Evolutionary conservation across 495 filamentous ascomycete genomes (phyloP).

Genomic region (Aspergillus steynii): DNA sequence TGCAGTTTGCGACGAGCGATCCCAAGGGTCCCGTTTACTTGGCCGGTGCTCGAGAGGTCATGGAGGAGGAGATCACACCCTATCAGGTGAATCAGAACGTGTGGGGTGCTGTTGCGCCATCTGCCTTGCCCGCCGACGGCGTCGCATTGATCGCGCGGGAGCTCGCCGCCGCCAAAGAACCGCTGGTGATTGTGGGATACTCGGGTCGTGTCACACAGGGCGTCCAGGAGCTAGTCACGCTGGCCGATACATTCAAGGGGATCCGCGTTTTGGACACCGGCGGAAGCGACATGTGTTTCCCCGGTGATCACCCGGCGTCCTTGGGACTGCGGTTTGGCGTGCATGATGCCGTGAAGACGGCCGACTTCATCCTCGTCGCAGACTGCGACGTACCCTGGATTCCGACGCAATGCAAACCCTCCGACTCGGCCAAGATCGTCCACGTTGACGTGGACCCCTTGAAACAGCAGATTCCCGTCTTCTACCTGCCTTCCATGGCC

Average conservation of each 20-base stretch:
- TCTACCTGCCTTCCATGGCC: slow-evolving; percentile 72
- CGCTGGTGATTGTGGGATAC: slow-evolving; percentile 82
- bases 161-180: slow-evolving; percentile 70
- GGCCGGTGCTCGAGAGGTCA: slow-evolving; percentile 79
- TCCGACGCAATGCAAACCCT: slow-evolving; percentile 59
- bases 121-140: slow-evolving; percentile 67
- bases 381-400: slow-evolving; percentile 85
- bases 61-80: slow-evolving; percentile 88
- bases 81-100: slow-evolving; percentile 71
- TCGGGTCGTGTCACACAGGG: slow-evolving; percentile 72
- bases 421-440: slow-evolving; percentile 62
- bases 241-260: slow-evolving; percentile 77
- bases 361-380: slow-evolving; percentile 82
- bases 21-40: slow-evolving; percentile 89
- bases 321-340: slow-evolving; percentile 76
- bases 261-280: slow-evolving; percentile 85
- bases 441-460: slow-evolving; percentile 86
- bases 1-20: slow-evolving; percentile 81
- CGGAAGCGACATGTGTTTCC: slow-evolving; percentile 95
- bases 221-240: slow-evolving; percentile 68
- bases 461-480: slow-evolving; percentile 83
- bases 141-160: slow-evolving; percentile 69
- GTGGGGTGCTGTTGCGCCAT: slow-evolving; percentile 75
- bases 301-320: slow-evolving; percentile 71
- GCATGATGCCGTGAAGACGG: slow-evolving; percentile 70